These are phyloP conservation scores for Ilyonectria sp. DNA, from an alignment of 2,329 filamentous ascomycete genomes.

Conservation along the genomic window DNA sequence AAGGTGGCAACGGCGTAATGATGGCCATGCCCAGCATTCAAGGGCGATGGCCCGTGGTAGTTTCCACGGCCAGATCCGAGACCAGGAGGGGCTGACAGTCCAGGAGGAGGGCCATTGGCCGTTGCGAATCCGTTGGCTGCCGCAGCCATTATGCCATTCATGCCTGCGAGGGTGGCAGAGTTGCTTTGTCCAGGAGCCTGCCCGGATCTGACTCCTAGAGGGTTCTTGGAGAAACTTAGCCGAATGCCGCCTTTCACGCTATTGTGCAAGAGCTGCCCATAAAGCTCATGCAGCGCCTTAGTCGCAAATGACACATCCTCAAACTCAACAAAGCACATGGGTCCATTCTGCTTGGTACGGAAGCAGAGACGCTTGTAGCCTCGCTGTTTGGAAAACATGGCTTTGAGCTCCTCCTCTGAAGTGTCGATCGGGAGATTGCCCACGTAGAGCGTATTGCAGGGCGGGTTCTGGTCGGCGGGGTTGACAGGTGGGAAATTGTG, in stretches of 20 bases:
- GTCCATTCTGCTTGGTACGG: conserved; percentile 93
- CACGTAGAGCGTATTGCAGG: conserved; percentile 97
- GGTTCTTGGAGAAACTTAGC: conserved; percentile 97
- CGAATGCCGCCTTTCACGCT: conserved; percentile 96
- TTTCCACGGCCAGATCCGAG: conserved; percentile 59
- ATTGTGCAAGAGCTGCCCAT: conserved; percentile 89
- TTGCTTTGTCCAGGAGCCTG: conserved; percentile 68
- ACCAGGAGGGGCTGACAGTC: conserved; percentile 82
- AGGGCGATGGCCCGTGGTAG: conserved; percentile 42
- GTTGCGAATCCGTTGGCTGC: conserved; percentile 75
- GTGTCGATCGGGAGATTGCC: conserved; percentile 96
- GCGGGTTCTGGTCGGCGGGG: conserved; percentile 95
- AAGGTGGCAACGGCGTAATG: conserved; percentile 37
- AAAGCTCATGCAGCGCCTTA: conserved; percentile 90
- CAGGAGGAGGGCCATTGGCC: conserved; percentile 85
- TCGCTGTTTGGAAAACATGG: conserved; percentile 91
- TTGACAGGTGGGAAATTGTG: conserved; percentile 89
- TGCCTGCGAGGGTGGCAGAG: conserved; percentile 64
- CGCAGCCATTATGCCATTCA: conserved; percentile 69
- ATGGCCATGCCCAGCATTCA: conserved; percentile 37
- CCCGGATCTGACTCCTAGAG: conserved; percentile 88
- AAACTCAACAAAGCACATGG: conserved; percentile 99
- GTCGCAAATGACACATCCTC: conserved; percentile 94
- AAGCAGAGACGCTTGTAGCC: conserved; percentile 97
- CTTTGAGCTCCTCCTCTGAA: conserved; percentile 95